These are phyloP conservation scores for Endothia cerciana DNA, from an alignment of 2,329 filamentous ascomycete genomes.

Conservation along the genomic window DNA sequence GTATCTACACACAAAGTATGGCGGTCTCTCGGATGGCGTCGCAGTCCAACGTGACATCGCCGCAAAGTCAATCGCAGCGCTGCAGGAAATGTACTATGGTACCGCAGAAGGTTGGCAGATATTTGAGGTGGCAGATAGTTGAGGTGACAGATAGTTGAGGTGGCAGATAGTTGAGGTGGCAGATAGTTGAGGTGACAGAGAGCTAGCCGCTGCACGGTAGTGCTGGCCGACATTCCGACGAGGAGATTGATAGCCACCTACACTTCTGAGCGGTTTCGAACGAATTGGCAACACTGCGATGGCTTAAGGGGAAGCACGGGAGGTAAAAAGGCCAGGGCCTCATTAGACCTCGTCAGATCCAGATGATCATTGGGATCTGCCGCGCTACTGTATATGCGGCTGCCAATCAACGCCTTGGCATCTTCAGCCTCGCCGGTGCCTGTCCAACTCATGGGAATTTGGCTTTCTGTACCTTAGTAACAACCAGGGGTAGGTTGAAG, in stretches of 20 bases:
- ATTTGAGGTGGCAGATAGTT: no score
- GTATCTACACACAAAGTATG: not conserved
- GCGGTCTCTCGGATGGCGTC: not conserved
- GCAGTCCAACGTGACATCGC: constrained; percentile 7
- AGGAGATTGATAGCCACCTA: not conserved
- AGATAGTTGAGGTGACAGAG: not conserved
- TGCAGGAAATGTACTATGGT: not conserved
- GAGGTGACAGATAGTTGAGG: not conserved
- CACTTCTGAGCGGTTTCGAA: not conserved
- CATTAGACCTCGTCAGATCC: not conserved
- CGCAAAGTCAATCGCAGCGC: not conserved
- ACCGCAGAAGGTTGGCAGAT: not conserved
- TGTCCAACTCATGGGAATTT: not conserved
- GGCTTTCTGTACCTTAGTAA: not conserved
- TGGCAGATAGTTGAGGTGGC: not conserved
- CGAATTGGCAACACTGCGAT: no score
- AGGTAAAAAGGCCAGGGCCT: not conserved
- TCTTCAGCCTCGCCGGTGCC: not conserved
- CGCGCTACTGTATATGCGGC: not conserved
- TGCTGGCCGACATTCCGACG: not conserved
- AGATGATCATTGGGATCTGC: not conserved
- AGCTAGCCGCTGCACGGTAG: not conserved
- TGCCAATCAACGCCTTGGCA: not conserved
- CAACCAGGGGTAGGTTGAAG: not conserved
- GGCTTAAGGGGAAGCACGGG: no score